Conservation (phyloP, 306 rosid species). For the Lotus japonicus region DNA sequence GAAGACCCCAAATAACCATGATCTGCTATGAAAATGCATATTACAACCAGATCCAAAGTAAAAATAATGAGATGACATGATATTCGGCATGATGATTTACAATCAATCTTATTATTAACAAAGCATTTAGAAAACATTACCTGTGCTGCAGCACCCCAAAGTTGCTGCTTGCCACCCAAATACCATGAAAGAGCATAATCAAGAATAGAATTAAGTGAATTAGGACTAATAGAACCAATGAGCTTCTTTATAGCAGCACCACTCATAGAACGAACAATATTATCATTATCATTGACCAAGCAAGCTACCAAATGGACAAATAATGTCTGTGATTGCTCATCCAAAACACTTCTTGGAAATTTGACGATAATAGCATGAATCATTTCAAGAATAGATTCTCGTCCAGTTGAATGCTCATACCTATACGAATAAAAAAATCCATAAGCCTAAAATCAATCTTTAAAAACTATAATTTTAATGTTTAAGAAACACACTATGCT, state of each 20-base stretch:
- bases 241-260: conserved; percentile 72
- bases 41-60: background rate
- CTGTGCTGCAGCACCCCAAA: conserved; percentile 88
- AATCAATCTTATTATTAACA: background rate
- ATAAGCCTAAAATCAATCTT: background rate
- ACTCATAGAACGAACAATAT: conserved; percentile 72
- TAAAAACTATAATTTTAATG: background rate
- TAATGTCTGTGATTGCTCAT: conserved; percentile 64
- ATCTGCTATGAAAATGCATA: background rate
- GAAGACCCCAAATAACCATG: background rate
- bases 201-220: conserved; percentile 48
- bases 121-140: conserved; percentile 29
- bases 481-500: background rate
- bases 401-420: conserved; percentile 84
- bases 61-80: background rate
- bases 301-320: conserved; percentile 80
- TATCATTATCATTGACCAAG: conserved; percentile 76
- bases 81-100: background rate
- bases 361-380: conserved; percentile 65
- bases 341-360: conserved; percentile 65
- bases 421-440: conserved; percentile 31
- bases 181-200: conserved; percentile 77
- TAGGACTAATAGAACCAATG: conserved; percentile 43
- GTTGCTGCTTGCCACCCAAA: conserved; percentile 55
- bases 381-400: conserved; percentile 90